These are phyloP conservation scores for Epichloe sibirici DNA, from an alignment of 2,329 filamentous ascomycete genomes.

Conservation along the genomic window DNA sequence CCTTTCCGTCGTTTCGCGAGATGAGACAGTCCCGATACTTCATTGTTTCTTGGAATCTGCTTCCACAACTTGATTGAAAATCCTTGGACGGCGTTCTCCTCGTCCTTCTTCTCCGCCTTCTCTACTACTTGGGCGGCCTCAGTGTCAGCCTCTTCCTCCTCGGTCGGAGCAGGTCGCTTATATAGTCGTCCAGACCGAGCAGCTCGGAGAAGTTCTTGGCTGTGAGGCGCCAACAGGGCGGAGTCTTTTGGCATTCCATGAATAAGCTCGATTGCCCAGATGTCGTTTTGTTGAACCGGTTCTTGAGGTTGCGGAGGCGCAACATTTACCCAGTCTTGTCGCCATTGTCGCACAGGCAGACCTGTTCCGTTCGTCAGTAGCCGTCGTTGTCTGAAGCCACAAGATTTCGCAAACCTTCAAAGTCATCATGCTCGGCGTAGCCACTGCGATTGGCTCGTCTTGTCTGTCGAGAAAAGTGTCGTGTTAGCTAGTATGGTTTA, in stretches of 20 bases:
- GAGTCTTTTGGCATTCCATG: slow-evolving; percentile 77
- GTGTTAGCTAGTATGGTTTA: slow-evolving; percentile 8
- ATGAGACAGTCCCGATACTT: slow-evolving; percentile 38
- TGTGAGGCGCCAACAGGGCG: slow-evolving; percentile 63
- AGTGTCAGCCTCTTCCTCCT: slow-evolving; percentile 45
- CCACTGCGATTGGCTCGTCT: slow-evolving; percentile 44
- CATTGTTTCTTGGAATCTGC: slow-evolving; percentile 46
- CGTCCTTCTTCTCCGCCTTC: slow-evolving; percentile 50
- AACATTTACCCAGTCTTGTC: slow-evolving; percentile 56
- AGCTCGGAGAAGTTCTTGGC: slow-evolving; percentile 69
- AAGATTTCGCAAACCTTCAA: slow-evolving; percentile 33
- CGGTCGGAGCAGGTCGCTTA: slow-evolving; percentile 53
- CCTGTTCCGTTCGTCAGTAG: slow-evolving; percentile 36
- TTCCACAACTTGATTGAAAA: slow-evolving; percentile 50
- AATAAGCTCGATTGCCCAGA: slow-evolving; percentile 65
- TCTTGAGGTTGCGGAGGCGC: slow-evolving; percentile 55
- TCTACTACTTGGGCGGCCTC: slow-evolving; percentile 31
- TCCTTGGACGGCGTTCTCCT: slow-evolving; percentile 41
- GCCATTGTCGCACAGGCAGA: slow-evolving; percentile 84
- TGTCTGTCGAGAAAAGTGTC: slow-evolving; percentile 26
- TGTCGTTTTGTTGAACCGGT: slow-evolving; percentile 48
- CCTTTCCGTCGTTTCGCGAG: slow-evolving; percentile 51
- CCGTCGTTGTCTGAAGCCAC: neutral
- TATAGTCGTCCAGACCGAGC: slow-evolving; percentile 67
- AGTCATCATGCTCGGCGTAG: slow-evolving; percentile 49